Evolutionary conservation across 352 stramenopile genomes (phyloP).

Genomic region (Phytopythium helicoides): DNA sequence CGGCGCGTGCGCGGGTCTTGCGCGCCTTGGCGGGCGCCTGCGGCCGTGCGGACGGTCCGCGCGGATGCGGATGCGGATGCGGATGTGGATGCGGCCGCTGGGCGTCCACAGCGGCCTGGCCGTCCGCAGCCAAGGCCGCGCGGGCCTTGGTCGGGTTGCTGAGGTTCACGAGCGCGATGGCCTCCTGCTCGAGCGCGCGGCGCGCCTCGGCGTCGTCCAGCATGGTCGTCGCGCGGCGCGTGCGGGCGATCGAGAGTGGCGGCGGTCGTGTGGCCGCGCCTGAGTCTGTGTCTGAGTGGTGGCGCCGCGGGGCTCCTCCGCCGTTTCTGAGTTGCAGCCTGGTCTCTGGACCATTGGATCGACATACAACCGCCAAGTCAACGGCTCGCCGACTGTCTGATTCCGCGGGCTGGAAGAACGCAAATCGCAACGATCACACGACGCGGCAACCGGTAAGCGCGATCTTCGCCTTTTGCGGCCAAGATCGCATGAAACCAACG

Average conservation of each 20-base stretch:
- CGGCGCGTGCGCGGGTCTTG: not conserved
- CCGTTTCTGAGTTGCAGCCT: constrained; percentile 8
- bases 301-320: constrained; percentile 8
- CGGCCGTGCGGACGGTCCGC: not conserved
- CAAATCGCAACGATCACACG: constrained; percentile 48
- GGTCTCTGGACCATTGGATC: constrained; percentile 4
- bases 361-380: not conserved
- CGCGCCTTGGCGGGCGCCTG: not conserved
- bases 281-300: constrained; percentile 27
- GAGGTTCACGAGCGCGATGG: constrained; percentile 69
- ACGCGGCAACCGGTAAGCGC: too few relatives aligned
- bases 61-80: too few relatives aligned
- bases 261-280: constrained; percentile 7
- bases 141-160: constrained; percentile 27
- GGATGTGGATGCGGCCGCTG: too few relatives aligned
- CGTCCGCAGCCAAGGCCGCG: constrained; percentile 1
- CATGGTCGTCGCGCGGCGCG: constrained; percentile 16
- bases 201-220: constrained; percentile 54
- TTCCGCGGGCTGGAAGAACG: constrained; percentile 92
- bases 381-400: not conserved
- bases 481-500: too few relatives aligned
- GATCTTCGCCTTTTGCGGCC: too few relatives aligned
- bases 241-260: not conserved
- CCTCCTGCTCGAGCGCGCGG: constrained; percentile 54
- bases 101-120: not conserved